Conservation (phyloP, 441 rosid species). For the Melastoma candidum region DNA sequence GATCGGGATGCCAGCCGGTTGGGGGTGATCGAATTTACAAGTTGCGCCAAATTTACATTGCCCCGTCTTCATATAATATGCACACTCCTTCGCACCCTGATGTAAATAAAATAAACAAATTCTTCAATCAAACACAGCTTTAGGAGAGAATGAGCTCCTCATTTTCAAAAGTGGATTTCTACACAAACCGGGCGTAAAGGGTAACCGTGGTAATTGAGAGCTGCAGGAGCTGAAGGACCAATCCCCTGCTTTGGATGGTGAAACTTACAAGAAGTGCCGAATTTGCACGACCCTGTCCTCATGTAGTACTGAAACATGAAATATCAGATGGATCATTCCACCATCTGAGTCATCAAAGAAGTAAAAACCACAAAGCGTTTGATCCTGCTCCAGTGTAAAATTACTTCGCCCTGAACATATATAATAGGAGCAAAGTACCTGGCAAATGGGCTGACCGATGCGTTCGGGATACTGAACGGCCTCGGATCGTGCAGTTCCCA, state of each 20-base stretch:
- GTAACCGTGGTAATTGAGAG: slow-evolving; percentile 63
- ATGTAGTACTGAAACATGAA: slow-evolving; percentile 57
- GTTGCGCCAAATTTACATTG: slow-evolving; percentile 90
- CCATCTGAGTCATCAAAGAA: background rate
- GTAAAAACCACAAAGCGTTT: background rate
- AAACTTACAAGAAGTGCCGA: slow-evolving; percentile 98
- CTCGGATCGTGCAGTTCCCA: no score
- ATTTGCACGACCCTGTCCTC: slow-evolving; percentile 90
- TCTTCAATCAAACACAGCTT: background rate
- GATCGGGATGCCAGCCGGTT: slow-evolving; percentile 52
- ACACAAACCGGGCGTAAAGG: slow-evolving; percentile 69
- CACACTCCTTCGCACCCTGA: slow-evolving; percentile 91
- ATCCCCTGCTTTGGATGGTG: slow-evolving; percentile 84
- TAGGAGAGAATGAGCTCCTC: no score
- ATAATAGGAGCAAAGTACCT: no score
- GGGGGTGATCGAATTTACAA: slow-evolving; percentile 98
- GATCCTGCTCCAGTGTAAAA: background rate
- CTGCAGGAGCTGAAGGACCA: slow-evolving; percentile 56
- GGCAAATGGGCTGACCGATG: no score
- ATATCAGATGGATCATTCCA: slow-evolving; percentile 1
- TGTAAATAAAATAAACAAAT: background rate
- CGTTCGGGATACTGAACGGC: no score
- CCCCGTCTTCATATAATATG: slow-evolving; percentile 97
- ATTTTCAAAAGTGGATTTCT: slow-evolving; percentile 10
- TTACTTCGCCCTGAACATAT: background rate